Evolutionary conservation across 1,284 basidiomycete genomes (phyloP), one percentile per base, ranked within the genome.

Genomic region (Pascua sp.): DNA sequence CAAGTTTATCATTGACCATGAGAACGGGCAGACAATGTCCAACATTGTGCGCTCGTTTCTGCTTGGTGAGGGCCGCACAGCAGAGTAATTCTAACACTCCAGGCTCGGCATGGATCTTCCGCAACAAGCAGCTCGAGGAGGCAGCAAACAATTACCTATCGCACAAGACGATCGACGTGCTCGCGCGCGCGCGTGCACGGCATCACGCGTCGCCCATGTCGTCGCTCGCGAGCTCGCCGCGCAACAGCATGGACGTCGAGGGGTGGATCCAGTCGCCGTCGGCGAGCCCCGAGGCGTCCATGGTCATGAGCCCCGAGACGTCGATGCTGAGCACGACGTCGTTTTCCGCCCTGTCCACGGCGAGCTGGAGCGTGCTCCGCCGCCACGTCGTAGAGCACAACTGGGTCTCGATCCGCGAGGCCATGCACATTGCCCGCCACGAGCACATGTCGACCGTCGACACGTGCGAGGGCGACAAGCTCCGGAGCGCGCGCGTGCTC

Each of bases 391-490:
- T 84, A 44, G 78, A 80, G 47, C 76, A 78, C 61, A 68, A 70
- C 60, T 73, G 71, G 47, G 80, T 73, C 53, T 68, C 77, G n/a
- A 79, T 83, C 65, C 82, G 80, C 56, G 84, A 87, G 60, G 83
- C 85, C 39, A 76, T 90, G 60, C 79, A 81, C 50, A 78, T 89
- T 18, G 80, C 83, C 4, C 78, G 79, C 52, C 80, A 82, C 47
- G 88, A 91, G 70, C 86, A 91, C 68, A 91, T 92, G 89, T 85
- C 83, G 60, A 70, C 68, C 5, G 84, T 91, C 0, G 90, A 93
- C 71, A 81, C 81, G 49, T 87, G 85, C 65, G 84, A 91, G 64
- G 87, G 89, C 50, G 73, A 47, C 32, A 11, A 52, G 16, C 15
- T 63, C 17, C 45, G 60, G 18, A 49, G 18, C 76, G 44, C 77